Evolutionary conservation across 2,329 filamentous ascomycete genomes (phyloP).

Genomic region (Monosporascus sp.): DNA sequence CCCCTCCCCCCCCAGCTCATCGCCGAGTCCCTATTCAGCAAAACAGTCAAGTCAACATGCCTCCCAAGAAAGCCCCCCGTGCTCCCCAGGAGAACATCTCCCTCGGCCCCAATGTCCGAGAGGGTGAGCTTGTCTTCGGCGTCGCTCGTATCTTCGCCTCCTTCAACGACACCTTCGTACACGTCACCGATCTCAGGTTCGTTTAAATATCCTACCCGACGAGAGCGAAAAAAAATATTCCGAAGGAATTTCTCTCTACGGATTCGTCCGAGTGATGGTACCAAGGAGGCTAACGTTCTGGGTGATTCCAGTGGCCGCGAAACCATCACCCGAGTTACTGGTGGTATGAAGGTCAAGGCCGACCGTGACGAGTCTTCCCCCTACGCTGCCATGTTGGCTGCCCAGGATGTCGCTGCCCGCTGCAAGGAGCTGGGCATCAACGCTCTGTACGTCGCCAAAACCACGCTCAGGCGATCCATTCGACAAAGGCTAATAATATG

Average conservation of each 20-base stretch:
- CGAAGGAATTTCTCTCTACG: constrained; percentile 1
- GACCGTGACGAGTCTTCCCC: constrained; percentile 99
- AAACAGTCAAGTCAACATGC: constrained; percentile 61
- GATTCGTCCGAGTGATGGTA: constrained; percentile 28
- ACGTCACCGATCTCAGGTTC: constrained; percentile 97
- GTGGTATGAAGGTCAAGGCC: constrained; percentile 99
- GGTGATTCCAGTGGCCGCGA: constrained; percentile 88
- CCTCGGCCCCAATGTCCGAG: constrained; percentile 92
- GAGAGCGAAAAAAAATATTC: constrained; percentile 8
- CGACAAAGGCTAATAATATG: background rate
- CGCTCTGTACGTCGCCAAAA: constrained; percentile 53
- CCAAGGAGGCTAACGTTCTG: constrained; percentile 56
- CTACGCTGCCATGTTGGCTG: constrained; percentile 99
- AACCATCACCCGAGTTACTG: constrained; percentile 99
- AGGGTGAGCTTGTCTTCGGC: constrained; percentile 97
- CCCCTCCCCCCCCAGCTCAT: constrained; percentile 21
- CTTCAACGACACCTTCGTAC: constrained; percentile 91
- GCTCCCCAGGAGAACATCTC: constrained; percentile 96
- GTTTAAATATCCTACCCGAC: constrained; percentile 32
- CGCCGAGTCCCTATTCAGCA: constrained; percentile 25
- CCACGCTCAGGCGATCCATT: background rate
- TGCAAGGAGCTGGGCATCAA: constrained; percentile 70
- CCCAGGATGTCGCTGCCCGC: constrained; percentile 92
- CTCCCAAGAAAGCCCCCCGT: constrained; percentile 85
- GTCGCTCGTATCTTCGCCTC: constrained; percentile 97